A percentile compares a stretch with the other conserved stretches of the same genome.
phyloP scores from a whole-genome alignment of 176 grass and related monocot genomes.

The Poa pratensis region DNA sequence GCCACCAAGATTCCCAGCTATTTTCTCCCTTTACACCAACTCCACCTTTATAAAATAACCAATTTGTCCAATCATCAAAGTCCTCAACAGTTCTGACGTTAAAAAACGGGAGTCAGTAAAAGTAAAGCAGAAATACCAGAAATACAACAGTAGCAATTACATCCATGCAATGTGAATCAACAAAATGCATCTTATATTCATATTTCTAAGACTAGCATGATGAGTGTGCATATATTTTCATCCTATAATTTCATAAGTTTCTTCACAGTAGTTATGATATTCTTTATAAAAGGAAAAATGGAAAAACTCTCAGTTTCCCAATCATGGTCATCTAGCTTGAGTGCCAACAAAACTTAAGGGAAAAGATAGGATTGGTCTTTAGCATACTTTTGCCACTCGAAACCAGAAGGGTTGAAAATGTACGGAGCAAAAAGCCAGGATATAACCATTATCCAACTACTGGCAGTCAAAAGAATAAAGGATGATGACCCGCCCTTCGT shows the following conservation, averaged over 20 bases:
- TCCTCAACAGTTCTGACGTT: slow-evolving; percentile 85
- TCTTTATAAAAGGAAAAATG: background rate
- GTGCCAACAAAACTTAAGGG: slow-evolving; percentile 3
- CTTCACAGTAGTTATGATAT: slow-evolving; percentile 2
- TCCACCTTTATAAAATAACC: slow-evolving; percentile 98
- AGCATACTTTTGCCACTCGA: slow-evolving; percentile 99
- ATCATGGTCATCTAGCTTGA: slow-evolving; percentile 2
- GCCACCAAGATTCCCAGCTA: slow-evolving; percentile 99
- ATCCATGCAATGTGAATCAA: background rate
- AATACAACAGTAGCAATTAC: background rate
- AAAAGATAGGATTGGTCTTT: background rate
- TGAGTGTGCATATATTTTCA: slow-evolving; percentile 13
- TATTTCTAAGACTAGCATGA: background rate
- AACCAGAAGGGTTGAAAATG: slow-evolving; percentile 99
- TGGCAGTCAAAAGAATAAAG: slow-evolving; percentile 89
- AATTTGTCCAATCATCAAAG: slow-evolving; percentile 94
- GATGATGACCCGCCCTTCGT: slow-evolving; percentile 74
- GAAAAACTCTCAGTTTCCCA: background rate
- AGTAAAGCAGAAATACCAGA: slow-evolving; percentile 2
- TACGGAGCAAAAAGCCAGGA: slow-evolving; percentile 98
- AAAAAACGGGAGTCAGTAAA: background rate
- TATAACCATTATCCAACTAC: slow-evolving; percentile 93
- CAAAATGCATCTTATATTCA: slow-evolving; percentile 27
- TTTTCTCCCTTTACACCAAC: slow-evolving; percentile 90
- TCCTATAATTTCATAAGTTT: slow-evolving; percentile 13